These are phyloP conservation scores for Clarireedia sp. DNA, from an alignment of 2,329 filamentous ascomycete species.

Conservation along the genomic window DNA sequence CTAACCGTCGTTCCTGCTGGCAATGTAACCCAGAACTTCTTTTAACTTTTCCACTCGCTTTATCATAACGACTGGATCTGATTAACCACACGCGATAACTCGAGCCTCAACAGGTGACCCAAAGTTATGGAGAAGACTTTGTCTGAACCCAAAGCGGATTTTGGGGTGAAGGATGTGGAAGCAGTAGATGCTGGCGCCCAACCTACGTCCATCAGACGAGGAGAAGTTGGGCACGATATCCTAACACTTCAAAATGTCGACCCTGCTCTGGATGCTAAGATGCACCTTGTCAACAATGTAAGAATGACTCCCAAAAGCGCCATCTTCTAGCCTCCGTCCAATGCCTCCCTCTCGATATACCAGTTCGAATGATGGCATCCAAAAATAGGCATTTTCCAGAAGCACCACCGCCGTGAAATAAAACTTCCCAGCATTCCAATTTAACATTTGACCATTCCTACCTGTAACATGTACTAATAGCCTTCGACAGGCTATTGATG, in stretches of 20 bases:
- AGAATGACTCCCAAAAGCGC: constrained; percentile 21
- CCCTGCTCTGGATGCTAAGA: constrained; percentile 56
- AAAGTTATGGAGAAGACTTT: neutral
- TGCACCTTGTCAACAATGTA: constrained; percentile 62
- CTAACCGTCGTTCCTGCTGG: too few species aligned
- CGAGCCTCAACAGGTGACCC: neutral
- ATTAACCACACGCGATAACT: too few species aligned
- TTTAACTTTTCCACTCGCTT: too few species aligned
- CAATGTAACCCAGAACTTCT: too few species aligned
- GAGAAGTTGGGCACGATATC: constrained; percentile 36
- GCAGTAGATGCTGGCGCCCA: constrained; percentile 2
- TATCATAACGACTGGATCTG: too few species aligned
- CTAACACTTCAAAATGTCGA: constrained; percentile 51
- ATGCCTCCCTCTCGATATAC: neutral
- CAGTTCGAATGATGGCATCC: neutral
- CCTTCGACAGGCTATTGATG: constrained; percentile 37
- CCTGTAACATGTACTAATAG: neutral
- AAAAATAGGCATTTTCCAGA: neutral
- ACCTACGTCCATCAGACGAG: neutral
- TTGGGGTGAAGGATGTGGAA: constrained; percentile 8
- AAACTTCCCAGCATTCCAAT: neutral
- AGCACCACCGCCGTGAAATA: neutral
- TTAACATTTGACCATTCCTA: neutral
- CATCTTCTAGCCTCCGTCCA: neutral
- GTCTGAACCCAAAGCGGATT: constrained; percentile 4